These are phyloP conservation scores for Spergularia bocconei DNA, from an alignment of 148 eudicot species.

Conservation along the genomic window DNA sequence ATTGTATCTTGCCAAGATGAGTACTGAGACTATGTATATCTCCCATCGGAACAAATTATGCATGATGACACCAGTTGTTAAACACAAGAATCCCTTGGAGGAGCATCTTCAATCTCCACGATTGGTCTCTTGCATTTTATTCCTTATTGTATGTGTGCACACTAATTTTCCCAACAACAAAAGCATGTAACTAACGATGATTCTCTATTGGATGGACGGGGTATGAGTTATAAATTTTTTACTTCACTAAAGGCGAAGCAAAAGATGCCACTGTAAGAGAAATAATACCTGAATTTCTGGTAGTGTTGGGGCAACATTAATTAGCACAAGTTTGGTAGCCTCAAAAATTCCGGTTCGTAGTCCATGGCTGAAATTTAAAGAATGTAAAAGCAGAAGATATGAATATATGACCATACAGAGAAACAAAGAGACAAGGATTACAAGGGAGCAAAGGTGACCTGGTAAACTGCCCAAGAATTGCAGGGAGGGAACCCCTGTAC, in stretches of 20 bases:
- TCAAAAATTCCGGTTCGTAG: slow-evolving; percentile 91
- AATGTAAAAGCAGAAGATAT: slow-evolving; percentile 1
- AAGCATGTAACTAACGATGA: too few species aligned
- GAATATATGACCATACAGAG: slow-evolving; percentile 1
- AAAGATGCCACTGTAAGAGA: slow-evolving; percentile 7
- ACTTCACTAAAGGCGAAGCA: not conserved
- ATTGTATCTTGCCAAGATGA: not conserved
- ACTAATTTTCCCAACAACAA: too few species aligned
- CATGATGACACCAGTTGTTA: not conserved
- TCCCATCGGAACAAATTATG: not conserved
- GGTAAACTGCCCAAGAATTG: slow-evolving; percentile 92
- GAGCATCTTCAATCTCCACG: too few species aligned
- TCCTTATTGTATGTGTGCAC: too few species aligned
- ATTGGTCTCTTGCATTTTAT: too few species aligned
- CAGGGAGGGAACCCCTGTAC: slow-evolving; percentile 89
- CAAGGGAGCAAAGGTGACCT: slow-evolving; percentile 43
- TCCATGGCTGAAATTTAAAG: slow-evolving; percentile 70
- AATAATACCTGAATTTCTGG: slow-evolving; percentile 78
- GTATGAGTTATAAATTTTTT: not conserved
- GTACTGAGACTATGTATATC: not conserved
- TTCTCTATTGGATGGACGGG: too few species aligned
- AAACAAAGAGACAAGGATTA: not conserved
- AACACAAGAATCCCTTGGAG: too few species aligned
- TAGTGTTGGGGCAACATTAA: slow-evolving; percentile 74
- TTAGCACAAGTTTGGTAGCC: slow-evolving; percentile 73